These are phyloP conservation scores for Colletotrichum zoysiae DNA, from an alignment of 2,329 filamentous ascomycete genomes.

Conservation along the genomic window DNA sequence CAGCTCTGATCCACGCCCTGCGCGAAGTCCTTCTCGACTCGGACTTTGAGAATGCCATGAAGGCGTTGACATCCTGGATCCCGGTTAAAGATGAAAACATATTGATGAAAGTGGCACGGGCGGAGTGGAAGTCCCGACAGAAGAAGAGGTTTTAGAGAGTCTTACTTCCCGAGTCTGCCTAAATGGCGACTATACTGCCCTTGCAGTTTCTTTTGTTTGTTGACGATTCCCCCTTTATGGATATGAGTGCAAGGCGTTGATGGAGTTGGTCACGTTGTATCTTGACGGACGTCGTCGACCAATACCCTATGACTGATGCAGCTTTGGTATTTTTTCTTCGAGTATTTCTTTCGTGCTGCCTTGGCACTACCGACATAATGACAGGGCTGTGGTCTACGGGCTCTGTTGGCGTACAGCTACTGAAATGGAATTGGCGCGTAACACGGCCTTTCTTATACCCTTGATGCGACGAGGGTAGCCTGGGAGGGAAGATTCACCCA, in stretches of 20 bases:
- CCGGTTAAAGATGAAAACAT: conserved; percentile 94
- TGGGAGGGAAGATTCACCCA: background rate
- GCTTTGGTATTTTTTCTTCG: background rate
- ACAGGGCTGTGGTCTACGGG: background rate
- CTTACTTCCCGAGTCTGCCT: conserved; percentile 33
- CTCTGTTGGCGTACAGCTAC: conserved; percentile 2
- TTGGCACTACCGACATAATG: background rate
- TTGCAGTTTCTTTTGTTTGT: conserved; percentile 9
- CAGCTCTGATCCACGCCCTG: conserved; percentile 91
- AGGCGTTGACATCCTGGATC: conserved; percentile 92
- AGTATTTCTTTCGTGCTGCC: conserved; percentile 17
- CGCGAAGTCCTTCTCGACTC: conserved; percentile 89
- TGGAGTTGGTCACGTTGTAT: conserved; percentile 27
- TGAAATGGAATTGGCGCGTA: conserved; percentile 3
- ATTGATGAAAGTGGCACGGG: conserved; percentile 88
- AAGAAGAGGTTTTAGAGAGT: conserved; percentile 54
- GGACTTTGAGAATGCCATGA: conserved; percentile 99
- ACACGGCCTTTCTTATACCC: conserved; percentile 32
- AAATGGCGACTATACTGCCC: background rate
- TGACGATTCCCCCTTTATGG: conserved; percentile 13
- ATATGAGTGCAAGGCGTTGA: conserved; percentile 32
- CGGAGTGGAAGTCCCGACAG: conserved; percentile 82
- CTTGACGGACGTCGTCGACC: conserved; percentile 24
- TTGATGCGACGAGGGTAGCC: conserved; percentile 16
- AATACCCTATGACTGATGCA: conserved; percentile 28